phyloP scores from a whole-genome alignment of 1,139 yeast species.

The Eremothecium coryli region DNA sequence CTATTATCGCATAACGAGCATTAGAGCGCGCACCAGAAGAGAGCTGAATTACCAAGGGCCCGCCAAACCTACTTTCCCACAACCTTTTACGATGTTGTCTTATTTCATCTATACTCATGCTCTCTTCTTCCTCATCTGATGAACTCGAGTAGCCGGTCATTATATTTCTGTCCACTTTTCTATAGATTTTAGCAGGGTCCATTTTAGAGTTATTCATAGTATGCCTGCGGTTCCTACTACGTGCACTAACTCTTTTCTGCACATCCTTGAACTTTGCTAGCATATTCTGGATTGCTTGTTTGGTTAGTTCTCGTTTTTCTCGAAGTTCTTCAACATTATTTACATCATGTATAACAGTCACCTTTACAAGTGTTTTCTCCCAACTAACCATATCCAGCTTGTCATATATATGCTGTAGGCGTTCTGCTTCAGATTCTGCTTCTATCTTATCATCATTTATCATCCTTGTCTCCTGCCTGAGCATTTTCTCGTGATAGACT shows the following conservation, averaged over 20 bases:
- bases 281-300: conserved; percentile 41
- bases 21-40: conserved; percentile 6
- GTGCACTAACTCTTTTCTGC: conserved; percentile 24
- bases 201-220: conserved; percentile 12
- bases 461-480: conserved; percentile 57
- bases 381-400: conserved; percentile 47
- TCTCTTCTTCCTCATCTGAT: conserved; percentile 28
- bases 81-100: conserved; percentile 13
- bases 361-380: conserved; percentile 41
- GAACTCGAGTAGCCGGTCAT: conserved; percentile 23
- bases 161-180: conserved; percentile 17
- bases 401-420: conserved; percentile 20
- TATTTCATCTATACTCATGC: conserved; percentile 14
- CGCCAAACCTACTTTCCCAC: conserved; percentile 18
- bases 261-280: conserved; percentile 41
- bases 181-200: conserved; percentile 14
- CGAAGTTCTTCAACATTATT: conserved; percentile 42
- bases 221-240: conserved; percentile 14
- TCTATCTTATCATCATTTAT: conserved; percentile 50
- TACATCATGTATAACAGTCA: conserved; percentile 46
- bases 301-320: conserved; percentile 43
- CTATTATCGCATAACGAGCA: conserved; percentile 22
- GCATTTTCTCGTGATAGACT: conserved; percentile 53
- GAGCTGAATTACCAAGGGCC: conserved; percentile 18
- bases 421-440: conserved; percentile 38